These are phyloP conservation scores for Symbiodinium natans DNA, from an alignment of 73 alveolate species.

Conservation along the genomic window DNA sequence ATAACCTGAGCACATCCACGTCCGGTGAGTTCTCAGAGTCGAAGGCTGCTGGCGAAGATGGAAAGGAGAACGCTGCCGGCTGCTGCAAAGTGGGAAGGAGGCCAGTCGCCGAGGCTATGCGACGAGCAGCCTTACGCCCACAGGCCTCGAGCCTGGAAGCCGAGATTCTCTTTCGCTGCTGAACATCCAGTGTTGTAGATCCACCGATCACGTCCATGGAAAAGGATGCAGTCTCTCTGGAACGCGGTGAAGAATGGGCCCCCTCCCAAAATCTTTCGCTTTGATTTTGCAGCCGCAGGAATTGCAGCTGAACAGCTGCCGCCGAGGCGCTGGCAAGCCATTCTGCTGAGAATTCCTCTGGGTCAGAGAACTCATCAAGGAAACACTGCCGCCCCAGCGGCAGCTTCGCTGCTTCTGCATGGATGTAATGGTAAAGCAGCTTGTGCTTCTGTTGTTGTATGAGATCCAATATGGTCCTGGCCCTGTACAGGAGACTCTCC, in stretches of 20 bases:
- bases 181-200: not conserved
- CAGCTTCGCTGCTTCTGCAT: too few relatives aligned
- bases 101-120: not conserved
- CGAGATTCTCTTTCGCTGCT: not conserved
- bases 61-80: not conserved
- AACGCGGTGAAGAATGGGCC: not conserved
- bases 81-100: not conserved
- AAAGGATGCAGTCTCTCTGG: not conserved
- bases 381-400: too few relatives aligned
- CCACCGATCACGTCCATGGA: not conserved
- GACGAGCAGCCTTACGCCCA: not conserved
- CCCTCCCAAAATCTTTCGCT: not conserved
- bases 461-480: too few relatives aligned
- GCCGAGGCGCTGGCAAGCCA: too few relatives aligned
- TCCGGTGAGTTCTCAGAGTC: not conserved
- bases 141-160: not conserved
- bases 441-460: too few relatives aligned
- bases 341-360: too few relatives aligned
- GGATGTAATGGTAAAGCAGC: too few relatives aligned
- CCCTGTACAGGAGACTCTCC: too few relatives aligned
- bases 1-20: not conserved
- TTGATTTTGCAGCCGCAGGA: too few relatives aligned
- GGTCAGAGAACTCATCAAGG: too few relatives aligned
- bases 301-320: too few relatives aligned
- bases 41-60: not conserved